Percentiles rank a stretch among this genome's conserved stretches.
Conservation (phyloP, 345 rosid species). For the Gossypium australe region DNA sequence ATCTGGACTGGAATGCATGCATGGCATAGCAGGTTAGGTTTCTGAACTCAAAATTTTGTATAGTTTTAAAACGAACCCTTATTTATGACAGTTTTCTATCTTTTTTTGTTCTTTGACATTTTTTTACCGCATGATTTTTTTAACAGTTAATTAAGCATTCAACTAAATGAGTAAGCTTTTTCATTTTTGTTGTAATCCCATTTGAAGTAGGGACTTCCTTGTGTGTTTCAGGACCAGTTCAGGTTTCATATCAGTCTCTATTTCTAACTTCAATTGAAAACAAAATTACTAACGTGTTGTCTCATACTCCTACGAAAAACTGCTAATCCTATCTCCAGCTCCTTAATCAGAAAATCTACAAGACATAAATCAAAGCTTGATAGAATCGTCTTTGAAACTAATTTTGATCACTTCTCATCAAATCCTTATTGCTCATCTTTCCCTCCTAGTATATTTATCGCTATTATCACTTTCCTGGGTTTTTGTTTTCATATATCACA, state of each 20-base stretch:
- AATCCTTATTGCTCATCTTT: not conserved
- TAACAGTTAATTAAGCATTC: not conserved
- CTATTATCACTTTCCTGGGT: not conserved
- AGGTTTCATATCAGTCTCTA: not conserved
- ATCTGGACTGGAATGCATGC: not conserved
- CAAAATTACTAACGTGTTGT: not conserved
- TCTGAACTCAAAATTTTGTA: not conserved
- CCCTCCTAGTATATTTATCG: not conserved
- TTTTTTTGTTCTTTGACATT: too few species aligned
- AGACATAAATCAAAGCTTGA: not conserved
- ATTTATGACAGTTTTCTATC: too few species aligned
- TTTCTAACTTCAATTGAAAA: not conserved
- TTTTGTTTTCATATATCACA: not conserved
- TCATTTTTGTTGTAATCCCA: not conserved
- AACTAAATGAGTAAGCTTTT: not conserved
- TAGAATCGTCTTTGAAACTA: not conserved
- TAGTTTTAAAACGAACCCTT: not conserved
- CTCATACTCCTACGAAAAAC: not conserved
- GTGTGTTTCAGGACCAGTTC: not conserved
- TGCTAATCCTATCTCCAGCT: not conserved
- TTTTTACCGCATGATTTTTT: too few species aligned
- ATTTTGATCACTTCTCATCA: not conserved
- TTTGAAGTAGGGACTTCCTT: not conserved
- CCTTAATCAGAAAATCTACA: not conserved
- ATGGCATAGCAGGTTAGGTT: not conserved